Evolutionary conservation across 371 early-diverging fungal genomes (phyloP).

Genomic region (Amoeboaphelidium protococcarum): DNA sequence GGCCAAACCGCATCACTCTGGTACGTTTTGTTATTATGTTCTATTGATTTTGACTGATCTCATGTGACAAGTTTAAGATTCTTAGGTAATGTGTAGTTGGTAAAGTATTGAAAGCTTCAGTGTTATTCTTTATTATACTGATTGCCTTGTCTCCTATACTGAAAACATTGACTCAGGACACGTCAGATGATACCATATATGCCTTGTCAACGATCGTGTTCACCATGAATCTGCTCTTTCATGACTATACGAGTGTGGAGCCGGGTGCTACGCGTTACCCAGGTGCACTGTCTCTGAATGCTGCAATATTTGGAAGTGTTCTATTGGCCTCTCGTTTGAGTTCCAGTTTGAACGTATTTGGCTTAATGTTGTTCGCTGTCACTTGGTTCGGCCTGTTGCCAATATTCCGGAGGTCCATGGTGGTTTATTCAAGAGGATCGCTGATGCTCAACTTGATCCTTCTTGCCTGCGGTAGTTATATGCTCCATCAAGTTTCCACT

Average conservation of each 20-base stretch:
- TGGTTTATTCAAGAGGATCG: constrained; percentile 12
- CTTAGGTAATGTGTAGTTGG: background rate
- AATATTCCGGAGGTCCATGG: constrained; percentile 46
- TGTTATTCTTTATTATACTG: constrained; percentile 43
- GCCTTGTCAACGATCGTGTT: too few species aligned
- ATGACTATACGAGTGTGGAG: constrained; percentile 43
- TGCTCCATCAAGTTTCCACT: constrained; percentile 36
- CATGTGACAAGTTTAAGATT: too few species aligned
- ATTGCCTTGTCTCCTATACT: constrained; percentile 71
- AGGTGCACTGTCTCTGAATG: constrained; percentile 73
- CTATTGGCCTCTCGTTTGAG: constrained; percentile 64
- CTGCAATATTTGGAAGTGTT: constrained; percentile 80
- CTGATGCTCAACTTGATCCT: too few species aligned
- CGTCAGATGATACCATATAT: too few species aligned
- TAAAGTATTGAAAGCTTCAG: constrained; percentile 27
- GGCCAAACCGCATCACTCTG: too few species aligned
- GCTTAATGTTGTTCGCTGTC: constrained; percentile 58
- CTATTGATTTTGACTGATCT: too few species aligned
- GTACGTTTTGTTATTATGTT: too few species aligned
- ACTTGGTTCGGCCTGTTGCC: constrained; percentile 80
- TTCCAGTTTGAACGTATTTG: constrained; percentile 61
- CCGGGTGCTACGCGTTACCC: constrained; percentile 31
- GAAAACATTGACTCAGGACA: constrained; percentile 67
- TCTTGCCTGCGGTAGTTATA: too few species aligned
- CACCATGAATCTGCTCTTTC: constrained; percentile 67